These are phyloP conservation scores for Xanthoceras sorbifolium DNA, from an alignment of 345 rosid genomes.

Conservation along the genomic window DNA sequence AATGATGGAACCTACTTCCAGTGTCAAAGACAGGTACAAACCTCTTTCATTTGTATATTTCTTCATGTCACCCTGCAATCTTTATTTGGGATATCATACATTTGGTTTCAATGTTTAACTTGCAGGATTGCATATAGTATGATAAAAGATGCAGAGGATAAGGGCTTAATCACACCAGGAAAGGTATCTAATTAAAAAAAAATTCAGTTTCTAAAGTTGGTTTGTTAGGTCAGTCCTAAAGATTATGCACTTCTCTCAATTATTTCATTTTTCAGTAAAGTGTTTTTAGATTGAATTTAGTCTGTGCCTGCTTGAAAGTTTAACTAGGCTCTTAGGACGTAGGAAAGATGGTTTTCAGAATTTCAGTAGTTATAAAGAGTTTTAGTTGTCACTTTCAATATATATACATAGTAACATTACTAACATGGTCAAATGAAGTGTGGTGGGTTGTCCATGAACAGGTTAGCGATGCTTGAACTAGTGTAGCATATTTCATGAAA, in stretches of 20 bases:
- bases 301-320: constrained; percentile 1
- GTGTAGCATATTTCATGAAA: neutral
- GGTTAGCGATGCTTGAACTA: neutral
- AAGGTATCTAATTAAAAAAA: constrained; percentile 35
- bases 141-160: constrained; percentile 75
- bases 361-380: neutral
- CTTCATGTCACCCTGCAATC: neutral
- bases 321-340: neutral
- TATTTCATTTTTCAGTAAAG: neutral
- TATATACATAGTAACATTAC: neutral
- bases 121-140: constrained; percentile 52
- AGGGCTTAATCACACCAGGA: constrained; percentile 59
- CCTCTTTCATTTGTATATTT: neutral
- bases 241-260: neutral
- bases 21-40: constrained; percentile 55
- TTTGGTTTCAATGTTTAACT: neutral
- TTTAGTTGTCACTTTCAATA: neutral
- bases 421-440: neutral
- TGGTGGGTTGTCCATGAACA: neutral
- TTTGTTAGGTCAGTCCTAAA: neutral
- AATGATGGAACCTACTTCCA: constrained; percentile 52
- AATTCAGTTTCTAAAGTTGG: neutral
- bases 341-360: neutral
- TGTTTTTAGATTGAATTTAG: no score
- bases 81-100: neutral